These are phyloP conservation scores for Globisporangium ultimum DNA, from an alignment of 352 stramenopile species.

Conservation along the genomic window DNA sequence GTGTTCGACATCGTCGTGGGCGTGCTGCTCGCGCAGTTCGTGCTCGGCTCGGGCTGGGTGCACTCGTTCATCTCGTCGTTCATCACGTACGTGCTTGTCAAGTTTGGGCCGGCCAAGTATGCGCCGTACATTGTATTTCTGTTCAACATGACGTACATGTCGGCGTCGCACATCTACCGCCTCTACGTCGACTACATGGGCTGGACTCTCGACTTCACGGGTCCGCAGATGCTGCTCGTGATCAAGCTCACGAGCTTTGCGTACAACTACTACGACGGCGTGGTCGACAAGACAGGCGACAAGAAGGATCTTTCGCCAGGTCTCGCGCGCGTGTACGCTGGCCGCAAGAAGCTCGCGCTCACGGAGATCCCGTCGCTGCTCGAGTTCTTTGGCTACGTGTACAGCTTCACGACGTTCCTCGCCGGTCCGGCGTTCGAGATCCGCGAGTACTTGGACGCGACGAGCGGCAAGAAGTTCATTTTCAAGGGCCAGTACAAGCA, in stretches of 20 bases:
- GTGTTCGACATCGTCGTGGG: constrained; percentile 91
- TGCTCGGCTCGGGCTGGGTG: constrained; percentile 91
- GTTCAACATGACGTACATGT: constrained; percentile 95
- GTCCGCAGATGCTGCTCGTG: constrained; percentile 91
- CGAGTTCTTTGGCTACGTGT: constrained; percentile 96
- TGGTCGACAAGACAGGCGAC: constrained; percentile 51
- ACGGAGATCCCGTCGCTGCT: constrained; percentile 85
- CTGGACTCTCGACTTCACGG: constrained; percentile 86
- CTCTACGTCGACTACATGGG: constrained; percentile 96
- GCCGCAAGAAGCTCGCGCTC: constrained; percentile 65
- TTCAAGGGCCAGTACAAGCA: constrained; percentile 40
- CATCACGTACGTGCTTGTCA: constrained; percentile 90
- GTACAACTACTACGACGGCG: constrained; percentile 97
- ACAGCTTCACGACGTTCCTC: constrained; percentile 95
- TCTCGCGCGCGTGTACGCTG: constrained; percentile 21
- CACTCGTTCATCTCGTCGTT: constrained; percentile 92
- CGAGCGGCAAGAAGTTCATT: constrained; percentile 56
- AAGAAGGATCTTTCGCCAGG: constrained; percentile 20
- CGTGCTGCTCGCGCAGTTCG: constrained; percentile 93
- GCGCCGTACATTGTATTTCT: constrained; percentile 87
- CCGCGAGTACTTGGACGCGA: constrained; percentile 87
- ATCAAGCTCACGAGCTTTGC: constrained; percentile 98
- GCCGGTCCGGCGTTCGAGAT: constrained; percentile 95
- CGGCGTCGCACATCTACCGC: constrained; percentile 92
- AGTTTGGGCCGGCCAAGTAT: constrained; percentile 44